Evolutionary conservation across 495 filamentous ascomycete genomes (phyloP), one percentile per base, ranked within the genome.

Genomic region (Venustampulla echinocandica): DNA sequence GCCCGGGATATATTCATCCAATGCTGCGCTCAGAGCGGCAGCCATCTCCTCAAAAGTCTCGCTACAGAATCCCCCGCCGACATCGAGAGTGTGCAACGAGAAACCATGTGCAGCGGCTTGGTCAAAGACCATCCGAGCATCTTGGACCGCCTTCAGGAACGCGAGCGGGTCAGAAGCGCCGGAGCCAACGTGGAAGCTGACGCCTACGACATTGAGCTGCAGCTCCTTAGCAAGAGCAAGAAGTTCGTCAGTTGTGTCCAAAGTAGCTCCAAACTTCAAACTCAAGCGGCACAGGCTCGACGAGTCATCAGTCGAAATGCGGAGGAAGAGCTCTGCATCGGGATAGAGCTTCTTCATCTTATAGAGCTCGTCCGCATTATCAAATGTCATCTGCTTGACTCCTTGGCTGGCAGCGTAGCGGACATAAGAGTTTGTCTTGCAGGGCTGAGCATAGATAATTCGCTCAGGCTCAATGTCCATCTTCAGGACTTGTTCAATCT

Each of bases 331-430:
- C 67, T 95, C 85, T 25, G 92, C 92, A 18, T 78, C 81, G 10
- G 92, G 93, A 60, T 77, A 95, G 50, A 87, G 75, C 53, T 85
- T 79, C 61, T 93, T 90, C 66, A 93, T 92, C 75, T 99, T 97
- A 76, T 90, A 87, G 25, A 99, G 77, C 70, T 99, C 93, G 60
- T 97, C 92, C 52, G 87, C 80, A 56, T 97, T 96, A 71, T 99
- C 92, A 57, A 97, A 96, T 10, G 92, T 97, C 89, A 99, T 97
- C 72, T 95, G 88, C 70, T 87, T 93, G 57, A 99, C 90, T 49
- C 81, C 84, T 45, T 83, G 64, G 61, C 80, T 75, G 46, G 81
- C 77, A 42, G 90, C 90, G 57, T 86, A 94, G 56, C 89, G 86
- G 50, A 97, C 72, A 66, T 96, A 95, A 30, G 90, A 95, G 66